Evolutionary conservation across 2,329 filamentous ascomycete genomes (phyloP), one percentile per base, ranked within the genome.

Genomic region (Calonectria pseudoreteaudii): DNA sequence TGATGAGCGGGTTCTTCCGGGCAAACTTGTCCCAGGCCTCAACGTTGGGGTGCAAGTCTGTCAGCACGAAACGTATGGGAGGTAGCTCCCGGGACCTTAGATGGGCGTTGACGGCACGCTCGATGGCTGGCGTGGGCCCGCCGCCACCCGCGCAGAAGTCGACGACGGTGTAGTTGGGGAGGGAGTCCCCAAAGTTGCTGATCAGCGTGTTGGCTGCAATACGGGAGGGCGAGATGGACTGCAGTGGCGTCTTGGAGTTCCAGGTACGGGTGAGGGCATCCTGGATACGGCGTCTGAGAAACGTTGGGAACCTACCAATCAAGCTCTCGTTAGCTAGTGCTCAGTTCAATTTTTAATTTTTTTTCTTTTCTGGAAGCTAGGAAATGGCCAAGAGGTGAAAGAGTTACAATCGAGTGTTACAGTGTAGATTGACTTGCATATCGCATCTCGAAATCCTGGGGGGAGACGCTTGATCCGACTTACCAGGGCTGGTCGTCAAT

Each of bases 101-200:
- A 76, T 84, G 82, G 60, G 80, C 74, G 82, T 94, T 94, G 75
- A 94, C 81, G 52, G 88, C 85, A 14, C 84, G 86, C 82, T 93
- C 92, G 66, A 94, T 91, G 49, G 85, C 86, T 0, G 92, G 92
- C 2, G 92, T 94, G 0, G 93, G 93, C 0, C 94, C 94, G 50
- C 94, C 94, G 18, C 90, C 92, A 66, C 94, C 94, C 3, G 93
- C 92, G 82, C 93, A 95, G 83, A 95, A 94, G 85, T 96, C 94
- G 74, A 95, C 89, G 78, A 94, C 92, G 23, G 89, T 91, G 82
- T 93, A 92, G 2, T 86, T 83, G 23, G 86, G 84, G 1, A 91
- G 85, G 31, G 85, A 80, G 7, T 80, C 73, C 44, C 87, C 86
- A 18, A 93, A 87, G 52, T 89, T 85, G 28, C 83, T 84, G 49